Conservation (phyloP, 306 rosid species). For the Cicer arietinum region DNA sequence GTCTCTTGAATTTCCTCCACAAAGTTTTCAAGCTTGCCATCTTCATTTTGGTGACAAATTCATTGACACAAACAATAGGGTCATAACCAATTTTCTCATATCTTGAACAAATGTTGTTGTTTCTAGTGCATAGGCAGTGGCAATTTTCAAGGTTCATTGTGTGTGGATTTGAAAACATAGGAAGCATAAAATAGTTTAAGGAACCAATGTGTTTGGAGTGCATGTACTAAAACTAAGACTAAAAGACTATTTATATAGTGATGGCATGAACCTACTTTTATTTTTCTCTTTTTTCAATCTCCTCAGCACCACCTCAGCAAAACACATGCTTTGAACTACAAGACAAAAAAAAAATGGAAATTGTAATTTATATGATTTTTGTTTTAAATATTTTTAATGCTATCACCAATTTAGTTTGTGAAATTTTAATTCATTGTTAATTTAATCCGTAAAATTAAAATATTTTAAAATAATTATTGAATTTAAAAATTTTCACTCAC, state of each 20-base stretch:
- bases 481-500: no score
- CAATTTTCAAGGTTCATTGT: conserved; percentile 52
- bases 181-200: conserved; percentile 31
- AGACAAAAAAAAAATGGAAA: not conserved
- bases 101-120: conserved; percentile 31
- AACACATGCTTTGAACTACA: conserved; percentile 5
- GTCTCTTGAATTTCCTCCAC: conserved; percentile 75
- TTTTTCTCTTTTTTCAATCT: not conserved
- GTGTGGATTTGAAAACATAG: conserved; percentile 24
- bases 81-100: conserved; percentile 50
- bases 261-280: not conserved
- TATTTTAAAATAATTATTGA: no score
- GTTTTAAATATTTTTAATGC: not conserved
- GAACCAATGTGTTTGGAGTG: conserved; percentile 46
- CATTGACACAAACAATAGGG: conserved; percentile 43
- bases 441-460: no score
- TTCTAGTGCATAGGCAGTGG: conserved; percentile 42
- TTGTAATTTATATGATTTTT: not conserved
- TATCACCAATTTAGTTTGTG: not conserved
- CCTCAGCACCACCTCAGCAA: conserved; percentile 40
- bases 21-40: conserved; percentile 55
- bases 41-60: conserved; percentile 40
- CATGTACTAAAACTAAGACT: conserved; percentile 10
- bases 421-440: not conserved
- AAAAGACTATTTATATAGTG: conserved; percentile 39